Evolutionary conservation across 2,329 filamentous ascomycete species (phyloP).

Genomic region (Berkeleyomyces basicola): DNA sequence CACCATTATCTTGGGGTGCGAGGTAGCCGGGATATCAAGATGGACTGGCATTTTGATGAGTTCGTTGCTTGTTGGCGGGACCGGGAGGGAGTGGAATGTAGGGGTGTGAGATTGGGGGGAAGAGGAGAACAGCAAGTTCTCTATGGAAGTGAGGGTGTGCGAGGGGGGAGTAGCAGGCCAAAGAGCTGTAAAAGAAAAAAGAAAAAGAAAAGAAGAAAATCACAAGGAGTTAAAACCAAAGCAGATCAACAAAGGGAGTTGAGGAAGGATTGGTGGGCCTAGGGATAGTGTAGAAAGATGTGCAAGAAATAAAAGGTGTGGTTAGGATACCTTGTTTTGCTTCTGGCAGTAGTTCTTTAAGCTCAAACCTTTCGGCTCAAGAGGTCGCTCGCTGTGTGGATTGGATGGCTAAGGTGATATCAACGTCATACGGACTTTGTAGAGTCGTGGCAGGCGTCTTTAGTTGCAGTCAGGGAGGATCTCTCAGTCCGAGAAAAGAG

Average conservation of each 20-base stretch:
- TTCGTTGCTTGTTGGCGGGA: slow-evolving; percentile 6
- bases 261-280: neutral
- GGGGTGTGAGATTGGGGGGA: neutral
- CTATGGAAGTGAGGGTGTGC: neutral
- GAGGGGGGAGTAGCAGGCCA: neutral
- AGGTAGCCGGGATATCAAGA: slow-evolving; percentile 28
- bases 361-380: neutral
- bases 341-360: neutral
- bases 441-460: neutral
- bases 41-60: slow-evolving; percentile 27
- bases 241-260: neutral
- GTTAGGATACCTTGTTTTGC: neutral
- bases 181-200: neutral
- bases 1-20: slow-evolving; percentile 34
- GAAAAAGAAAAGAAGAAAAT: neutral
- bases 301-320: neutral
- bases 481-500: neutral
- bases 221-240: neutral
- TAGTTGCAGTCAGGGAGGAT: neutral
- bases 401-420: neutral
- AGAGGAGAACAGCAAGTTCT: neutral
- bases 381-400: neutral
- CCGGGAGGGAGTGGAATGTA: neutral
- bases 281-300: neutral
- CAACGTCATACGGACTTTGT: neutral